Evolutionary conservation across 306 rosid genomes (phyloP).

Genomic region (Prunus davidiana): DNA sequence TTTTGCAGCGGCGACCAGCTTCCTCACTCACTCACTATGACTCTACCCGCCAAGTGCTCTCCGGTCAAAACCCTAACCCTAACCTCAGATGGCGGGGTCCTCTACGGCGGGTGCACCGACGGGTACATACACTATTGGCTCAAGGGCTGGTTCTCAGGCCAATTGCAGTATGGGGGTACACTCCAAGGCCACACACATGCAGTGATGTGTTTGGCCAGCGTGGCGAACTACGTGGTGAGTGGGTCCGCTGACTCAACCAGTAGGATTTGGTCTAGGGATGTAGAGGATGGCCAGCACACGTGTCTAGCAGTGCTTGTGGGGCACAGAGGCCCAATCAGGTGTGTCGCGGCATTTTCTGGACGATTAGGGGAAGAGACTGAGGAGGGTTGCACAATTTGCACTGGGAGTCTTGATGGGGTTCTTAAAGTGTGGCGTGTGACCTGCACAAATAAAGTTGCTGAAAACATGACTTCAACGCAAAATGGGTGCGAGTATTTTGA

Average conservation of each 20-base stretch:
- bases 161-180: constrained; percentile 79
- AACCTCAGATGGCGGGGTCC: constrained; percentile 41
- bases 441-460: constrained; percentile 16
- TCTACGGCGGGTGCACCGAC: constrained; percentile 87
- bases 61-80: constrained; percentile 69
- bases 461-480: constrained; percentile 26
- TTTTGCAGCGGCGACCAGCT: constrained; percentile 54
- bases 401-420: constrained; percentile 88
- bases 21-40: constrained; percentile 72
- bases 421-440: constrained; percentile 81
- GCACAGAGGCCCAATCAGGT: constrained; percentile 86
- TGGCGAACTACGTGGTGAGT: constrained; percentile 56
- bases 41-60: constrained; percentile 69
- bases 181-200: constrained; percentile 95
- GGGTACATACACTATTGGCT: constrained; percentile 91
- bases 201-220: constrained; percentile 66
- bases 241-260: constrained; percentile 88
- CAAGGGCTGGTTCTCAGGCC: constrained; percentile 80
- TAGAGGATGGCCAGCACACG: constrained; percentile 52
- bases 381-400: constrained; percentile 61
- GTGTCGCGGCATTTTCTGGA: constrained; percentile 43
- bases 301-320: constrained; percentile 79
- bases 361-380: constrained; percentile 35
- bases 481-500: constrained; percentile 51
- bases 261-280: constrained; percentile 68